Conservation (phyloP, 106 monocot genomes). For the Acorus gramineus region DNA sequence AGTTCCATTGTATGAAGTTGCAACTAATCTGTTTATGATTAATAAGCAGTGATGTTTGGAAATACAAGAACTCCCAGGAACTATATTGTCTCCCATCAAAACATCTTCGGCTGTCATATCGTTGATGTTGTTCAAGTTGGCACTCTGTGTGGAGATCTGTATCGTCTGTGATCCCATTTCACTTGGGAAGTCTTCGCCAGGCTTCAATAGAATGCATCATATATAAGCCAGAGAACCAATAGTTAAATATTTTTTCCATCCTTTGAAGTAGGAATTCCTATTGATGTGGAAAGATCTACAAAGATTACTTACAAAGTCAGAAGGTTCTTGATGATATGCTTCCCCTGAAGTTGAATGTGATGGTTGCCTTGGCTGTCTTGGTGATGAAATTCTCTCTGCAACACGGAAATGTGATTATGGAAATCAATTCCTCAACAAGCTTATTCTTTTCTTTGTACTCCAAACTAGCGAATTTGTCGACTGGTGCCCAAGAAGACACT, state of each 20-base stretch:
- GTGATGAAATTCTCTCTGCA: background rate
- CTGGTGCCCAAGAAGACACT: no score
- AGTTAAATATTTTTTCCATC: no score
- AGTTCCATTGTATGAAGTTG: no score
- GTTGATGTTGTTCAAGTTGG: constrained; percentile 22
- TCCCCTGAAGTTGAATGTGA: constrained; percentile 12
- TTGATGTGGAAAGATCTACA: background rate
- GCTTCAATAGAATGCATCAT: constrained; percentile 11
- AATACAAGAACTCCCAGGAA: constrained; percentile 51
- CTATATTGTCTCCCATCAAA: constrained; percentile 6
- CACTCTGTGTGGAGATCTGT: constrained; percentile 31
- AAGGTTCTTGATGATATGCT: constrained; percentile 6
- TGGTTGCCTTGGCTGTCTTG: constrained; percentile 4
- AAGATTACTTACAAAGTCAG: constrained; percentile 22
- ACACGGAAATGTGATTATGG: no score
- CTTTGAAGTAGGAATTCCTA: no score
- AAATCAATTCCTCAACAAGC: no score
- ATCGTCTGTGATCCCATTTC: constrained; percentile 21
- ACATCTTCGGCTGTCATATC: constrained; percentile 18
- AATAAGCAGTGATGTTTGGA: background rate
- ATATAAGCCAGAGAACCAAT: no score
- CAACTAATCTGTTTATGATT: background rate
- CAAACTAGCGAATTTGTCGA: no score
- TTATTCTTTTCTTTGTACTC: no score
- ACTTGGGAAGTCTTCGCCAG: constrained; percentile 17